Evolutionary conservation across 1,139 yeast genomes (phyloP), one percentile per base, ranked within the genome.

Genomic region (Pichia sp.): DNA sequence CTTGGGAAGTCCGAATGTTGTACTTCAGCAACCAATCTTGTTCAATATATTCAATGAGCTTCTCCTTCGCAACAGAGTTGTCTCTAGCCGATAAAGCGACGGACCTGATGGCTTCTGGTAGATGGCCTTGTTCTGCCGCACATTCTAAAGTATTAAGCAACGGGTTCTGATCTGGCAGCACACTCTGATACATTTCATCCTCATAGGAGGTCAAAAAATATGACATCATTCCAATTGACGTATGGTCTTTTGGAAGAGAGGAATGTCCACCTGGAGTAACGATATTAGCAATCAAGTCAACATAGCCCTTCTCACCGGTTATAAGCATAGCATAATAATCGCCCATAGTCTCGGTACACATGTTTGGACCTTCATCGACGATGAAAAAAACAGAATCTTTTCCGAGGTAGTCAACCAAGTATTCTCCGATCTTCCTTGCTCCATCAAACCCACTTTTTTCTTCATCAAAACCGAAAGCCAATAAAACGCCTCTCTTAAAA

Each of bases 381-480:
- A 86, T 71, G 30, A 84, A 76, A 59, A 80, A 80, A 52, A 84
- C 67, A 8, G 60, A 75, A 60, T 85, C 72, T 16, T 70, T 64
- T 8, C 92, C 92, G 59, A 79, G 84, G 53, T 74, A 72, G 23
- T 77, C 71, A 40, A 73, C 70, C 54, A 85, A 63, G 53, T 70
- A 70, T 34, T 73, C 59, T 1, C 76, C 73, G 36, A 84, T 70
- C 11, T 63, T 55, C 1, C 59, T 60, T 2, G 89, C 90, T 48
- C 90, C 89, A 13, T 71, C 65, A 6, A 59, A 57, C 4, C 92
- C 90, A 40, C 81, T 73, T 38, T 79, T 75, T 68, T 86, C 95
- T 69, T 86, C 95, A 67, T 87, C 93, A 61, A 81, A 84, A 0
- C 93, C 93, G 63, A 82, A 80, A 0, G 85, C 82, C 7, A 82